Evolutionary conservation across 2,329 filamentous ascomycete species (phyloP).

Genomic region (Cladosporium sphaerospermum): DNA sequence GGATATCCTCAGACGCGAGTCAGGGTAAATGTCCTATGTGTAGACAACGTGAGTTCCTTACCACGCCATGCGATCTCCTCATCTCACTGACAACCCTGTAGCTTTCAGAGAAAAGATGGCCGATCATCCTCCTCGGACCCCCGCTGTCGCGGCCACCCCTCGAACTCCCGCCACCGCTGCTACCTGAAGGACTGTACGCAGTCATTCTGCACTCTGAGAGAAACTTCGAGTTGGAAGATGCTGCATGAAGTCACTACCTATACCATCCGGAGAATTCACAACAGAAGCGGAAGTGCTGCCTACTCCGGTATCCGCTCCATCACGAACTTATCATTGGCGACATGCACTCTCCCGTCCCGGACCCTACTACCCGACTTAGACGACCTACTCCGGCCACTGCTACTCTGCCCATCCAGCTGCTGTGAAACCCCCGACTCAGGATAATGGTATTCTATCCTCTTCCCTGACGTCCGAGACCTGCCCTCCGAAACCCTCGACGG

Average conservation of each 20-base stretch:
- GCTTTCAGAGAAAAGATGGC: slow-evolving; percentile 30
- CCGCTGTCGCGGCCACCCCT: background rate
- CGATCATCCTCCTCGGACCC: slow-evolving; percentile 13
- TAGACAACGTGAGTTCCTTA: slow-evolving; percentile 54
- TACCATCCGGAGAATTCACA: background rate
- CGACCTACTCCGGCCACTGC: background rate
- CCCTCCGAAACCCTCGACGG: background rate
- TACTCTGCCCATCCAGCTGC: background rate
- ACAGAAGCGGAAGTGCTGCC: background rate
- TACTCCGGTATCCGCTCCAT: background rate
- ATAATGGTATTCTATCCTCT: background rate
- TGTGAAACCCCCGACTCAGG: background rate
- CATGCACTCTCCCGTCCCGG: background rate
- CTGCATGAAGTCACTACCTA: background rate
- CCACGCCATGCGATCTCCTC: background rate
- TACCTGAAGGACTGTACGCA: background rate
- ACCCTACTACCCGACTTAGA: background rate
- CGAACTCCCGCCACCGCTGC: slow-evolving; percentile 4
- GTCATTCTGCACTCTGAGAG: background rate
- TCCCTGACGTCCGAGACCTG: background rate
- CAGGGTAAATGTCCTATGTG: slow-evolving; percentile 98
- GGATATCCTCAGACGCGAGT: slow-evolving; percentile 91
- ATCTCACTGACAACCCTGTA: slow-evolving; percentile 1
- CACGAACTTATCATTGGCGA: background rate
- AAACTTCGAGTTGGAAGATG: background rate